These are phyloP conservation scores for Teunomyces aglyptinius DNA, from an alignment of 805 yeast genomes.

Conservation along the genomic window DNA sequence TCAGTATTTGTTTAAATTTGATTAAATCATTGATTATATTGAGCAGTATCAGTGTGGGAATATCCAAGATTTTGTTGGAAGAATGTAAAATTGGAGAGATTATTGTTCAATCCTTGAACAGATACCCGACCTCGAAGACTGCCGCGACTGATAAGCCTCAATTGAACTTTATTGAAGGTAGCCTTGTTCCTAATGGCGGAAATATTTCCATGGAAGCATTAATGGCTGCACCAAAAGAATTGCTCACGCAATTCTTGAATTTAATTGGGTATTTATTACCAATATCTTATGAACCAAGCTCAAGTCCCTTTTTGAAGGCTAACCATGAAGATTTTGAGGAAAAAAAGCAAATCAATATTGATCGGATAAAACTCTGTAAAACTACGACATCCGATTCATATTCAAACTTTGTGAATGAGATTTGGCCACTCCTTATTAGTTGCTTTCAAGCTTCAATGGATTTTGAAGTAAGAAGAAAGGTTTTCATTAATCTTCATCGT, in stretches of 20 bases:
- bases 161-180: neutral
- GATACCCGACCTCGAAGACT: slow-evolving; percentile 39
- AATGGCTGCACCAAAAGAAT: slow-evolving; percentile 71
- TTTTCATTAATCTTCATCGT: slow-evolving; percentile 53
- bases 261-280: slow-evolving; percentile 63
- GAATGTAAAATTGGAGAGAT: slow-evolving; percentile 48
- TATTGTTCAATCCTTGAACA: slow-evolving; percentile 49
- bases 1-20: slow-evolving; percentile 39
- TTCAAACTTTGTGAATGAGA: slow-evolving; percentile 40
- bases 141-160: neutral
- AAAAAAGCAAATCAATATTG: slow-evolving; percentile 25
- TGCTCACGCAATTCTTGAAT: slow-evolving; percentile 52
- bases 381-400: slow-evolving; percentile 21
- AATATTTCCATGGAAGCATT: slow-evolving; percentile 61
- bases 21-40: slow-evolving; percentile 46
- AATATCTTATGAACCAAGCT: slow-evolving; percentile 24
- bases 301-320: slow-evolving; percentile 29
- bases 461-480: slow-evolving; percentile 56
- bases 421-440: slow-evolving; percentile 55
- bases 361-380: slow-evolving; percentile 30
- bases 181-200: slow-evolving; percentile 5
- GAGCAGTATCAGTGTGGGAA: slow-evolving; percentile 42
- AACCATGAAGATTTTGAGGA: slow-evolving; percentile 21
- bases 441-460: slow-evolving; percentile 75
- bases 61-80: slow-evolving; percentile 43